phyloP scores from a whole-genome alignment of 805 yeast genomes.

The Lipomyces sp. region DNA sequence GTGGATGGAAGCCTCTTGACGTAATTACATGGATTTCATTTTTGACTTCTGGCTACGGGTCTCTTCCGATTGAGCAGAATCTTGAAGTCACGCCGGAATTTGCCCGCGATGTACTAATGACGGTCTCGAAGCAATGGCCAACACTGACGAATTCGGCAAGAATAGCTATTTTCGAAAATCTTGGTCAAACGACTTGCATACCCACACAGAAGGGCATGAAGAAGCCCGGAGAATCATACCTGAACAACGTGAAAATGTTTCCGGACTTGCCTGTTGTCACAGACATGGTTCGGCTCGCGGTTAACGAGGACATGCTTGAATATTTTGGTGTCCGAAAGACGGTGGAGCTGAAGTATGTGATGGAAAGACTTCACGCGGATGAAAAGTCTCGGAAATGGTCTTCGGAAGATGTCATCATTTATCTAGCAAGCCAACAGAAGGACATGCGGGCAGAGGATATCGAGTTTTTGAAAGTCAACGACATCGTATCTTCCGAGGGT shows the following conservation, averaged over 20 bases:
- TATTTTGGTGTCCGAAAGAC: slow-evolving; percentile 40
- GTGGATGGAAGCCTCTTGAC: slow-evolving; percentile 34
- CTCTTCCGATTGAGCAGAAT: slow-evolving; percentile 24
- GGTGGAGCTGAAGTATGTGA: slow-evolving; percentile 40
- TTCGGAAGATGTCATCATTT: slow-evolving; percentile 38
- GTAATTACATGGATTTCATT: slow-evolving; percentile 31
- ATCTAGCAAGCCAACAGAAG: slow-evolving; percentile 34
- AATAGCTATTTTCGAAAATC: slow-evolving; percentile 9
- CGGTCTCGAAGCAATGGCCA: slow-evolving; percentile 33
- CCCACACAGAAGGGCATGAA: slow-evolving; percentile 42
- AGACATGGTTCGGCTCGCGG: slow-evolving; percentile 24
- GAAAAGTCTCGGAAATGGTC: slow-evolving; percentile 36
- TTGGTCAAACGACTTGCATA: slow-evolving; percentile 34
- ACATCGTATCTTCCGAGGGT: slow-evolving; percentile 35
- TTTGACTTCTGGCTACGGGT: slow-evolving; percentile 9
- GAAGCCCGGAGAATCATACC: slow-evolving; percentile 37
- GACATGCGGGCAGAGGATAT: slow-evolving; percentile 36
- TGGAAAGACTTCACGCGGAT: slow-evolving; percentile 35
- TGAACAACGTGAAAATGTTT: slow-evolving; percentile 37
- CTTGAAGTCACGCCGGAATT: slow-evolving; percentile 31
- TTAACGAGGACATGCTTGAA: slow-evolving; percentile 30
- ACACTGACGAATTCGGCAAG: slow-evolving; percentile 14
- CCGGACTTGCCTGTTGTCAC: slow-evolving; percentile 40
- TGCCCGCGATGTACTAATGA: slow-evolving; percentile 32
- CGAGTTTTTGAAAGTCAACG: slow-evolving; percentile 32